These are phyloP conservation scores for Purpureocillium lavendulum DNA, from an alignment of 2,329 filamentous ascomycete species.

Conservation along the genomic window DNA sequence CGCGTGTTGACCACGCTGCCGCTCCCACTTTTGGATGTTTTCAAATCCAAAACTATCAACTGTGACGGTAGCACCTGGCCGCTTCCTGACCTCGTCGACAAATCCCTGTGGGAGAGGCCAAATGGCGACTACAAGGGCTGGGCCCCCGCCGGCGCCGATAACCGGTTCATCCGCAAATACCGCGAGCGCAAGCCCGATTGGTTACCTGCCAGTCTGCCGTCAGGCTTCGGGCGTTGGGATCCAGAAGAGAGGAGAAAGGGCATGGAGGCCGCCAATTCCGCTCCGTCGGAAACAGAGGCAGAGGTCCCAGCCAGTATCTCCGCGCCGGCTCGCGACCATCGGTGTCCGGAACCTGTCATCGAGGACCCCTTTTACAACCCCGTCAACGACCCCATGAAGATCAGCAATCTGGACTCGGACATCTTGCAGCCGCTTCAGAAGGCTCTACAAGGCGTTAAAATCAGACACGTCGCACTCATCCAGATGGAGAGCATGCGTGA, in stretches of 20 bases:
- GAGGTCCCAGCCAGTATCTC: not conserved
- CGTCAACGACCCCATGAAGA: slow-evolving; percentile 26
- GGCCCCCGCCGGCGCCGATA: slow-evolving; percentile 16
- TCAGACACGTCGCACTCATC: slow-evolving; percentile 32
- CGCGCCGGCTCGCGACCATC: not conserved
- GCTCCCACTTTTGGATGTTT: slow-evolving; percentile 18
- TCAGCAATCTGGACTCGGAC: slow-evolving; percentile 27
- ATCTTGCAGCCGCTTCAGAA: slow-evolving; percentile 17
- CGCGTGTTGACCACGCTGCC: slow-evolving; percentile 23
- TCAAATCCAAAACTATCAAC: slow-evolving; percentile 15
- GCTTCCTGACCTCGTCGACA: slow-evolving; percentile 18
- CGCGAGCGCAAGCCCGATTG: slow-evolving; percentile 16
- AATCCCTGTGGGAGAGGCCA: slow-evolving; percentile 15
- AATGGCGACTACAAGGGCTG: slow-evolving; percentile 23
- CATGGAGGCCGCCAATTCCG: not conserved
- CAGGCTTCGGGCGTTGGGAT: slow-evolving; percentile 21
- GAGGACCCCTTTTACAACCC: slow-evolving; percentile 20
- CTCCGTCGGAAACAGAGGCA: not conserved
- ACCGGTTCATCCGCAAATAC: slow-evolving; percentile 15
- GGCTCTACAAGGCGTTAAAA: slow-evolving; percentile 18
- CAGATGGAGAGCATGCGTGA: slow-evolving; percentile 35
- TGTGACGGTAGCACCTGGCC: slow-evolving; percentile 20
- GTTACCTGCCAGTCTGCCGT: slow-evolving; percentile 16
- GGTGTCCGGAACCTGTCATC: slow-evolving; percentile 4
- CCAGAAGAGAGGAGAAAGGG: slow-evolving; percentile 15